Percentiles rank a stretch among this genome's conserved stretches.
These are phyloP conservation scores for Benincasa hispida DNA, from an alignment of 306 rosid species.

Conservation along the genomic window DNA sequence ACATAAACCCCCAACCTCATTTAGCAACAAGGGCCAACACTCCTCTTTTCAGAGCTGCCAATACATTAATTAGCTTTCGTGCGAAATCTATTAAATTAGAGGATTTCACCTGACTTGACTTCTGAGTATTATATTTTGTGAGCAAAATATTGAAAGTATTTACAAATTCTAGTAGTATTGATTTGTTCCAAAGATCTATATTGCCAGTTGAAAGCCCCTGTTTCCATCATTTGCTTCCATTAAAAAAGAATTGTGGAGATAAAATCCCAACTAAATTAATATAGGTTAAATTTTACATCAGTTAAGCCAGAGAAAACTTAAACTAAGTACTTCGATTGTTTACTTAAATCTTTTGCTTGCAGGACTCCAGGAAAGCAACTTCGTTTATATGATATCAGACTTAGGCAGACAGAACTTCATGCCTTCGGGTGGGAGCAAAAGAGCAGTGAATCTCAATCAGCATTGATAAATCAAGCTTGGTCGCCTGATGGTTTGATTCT, in stretches of 20 bases:
- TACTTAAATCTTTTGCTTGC: constrained; percentile 12
- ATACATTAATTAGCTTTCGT: neutral
- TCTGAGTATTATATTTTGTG: neutral
- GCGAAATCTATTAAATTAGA: neutral
- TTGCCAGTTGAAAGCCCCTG: neutral
- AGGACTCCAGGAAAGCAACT: constrained; percentile 87
- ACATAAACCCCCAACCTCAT: neutral
- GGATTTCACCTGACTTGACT: neutral
- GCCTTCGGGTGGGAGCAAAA: constrained; percentile 98
- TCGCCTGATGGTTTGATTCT: constrained; percentile 86
- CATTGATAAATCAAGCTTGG: constrained; percentile 93
- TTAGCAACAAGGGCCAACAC: neutral
- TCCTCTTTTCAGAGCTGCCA: neutral
- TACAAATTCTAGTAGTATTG: neutral
- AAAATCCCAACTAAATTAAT: neutral
- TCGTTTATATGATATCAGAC: constrained; percentile 71
- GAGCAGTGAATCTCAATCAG: constrained; percentile 94
- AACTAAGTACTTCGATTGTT: neutral
- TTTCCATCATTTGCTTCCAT: neutral
- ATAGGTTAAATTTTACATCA: neutral
- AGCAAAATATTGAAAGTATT: too few species aligned
- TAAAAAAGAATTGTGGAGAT: neutral
- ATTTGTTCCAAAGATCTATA: neutral
- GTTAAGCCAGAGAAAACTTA: neutral
- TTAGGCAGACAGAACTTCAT: constrained; percentile 75